Evolutionary conservation across 108 stramenopile species (phyloP).

Genomic region (Pseudonitzschia multiseries): DNA sequence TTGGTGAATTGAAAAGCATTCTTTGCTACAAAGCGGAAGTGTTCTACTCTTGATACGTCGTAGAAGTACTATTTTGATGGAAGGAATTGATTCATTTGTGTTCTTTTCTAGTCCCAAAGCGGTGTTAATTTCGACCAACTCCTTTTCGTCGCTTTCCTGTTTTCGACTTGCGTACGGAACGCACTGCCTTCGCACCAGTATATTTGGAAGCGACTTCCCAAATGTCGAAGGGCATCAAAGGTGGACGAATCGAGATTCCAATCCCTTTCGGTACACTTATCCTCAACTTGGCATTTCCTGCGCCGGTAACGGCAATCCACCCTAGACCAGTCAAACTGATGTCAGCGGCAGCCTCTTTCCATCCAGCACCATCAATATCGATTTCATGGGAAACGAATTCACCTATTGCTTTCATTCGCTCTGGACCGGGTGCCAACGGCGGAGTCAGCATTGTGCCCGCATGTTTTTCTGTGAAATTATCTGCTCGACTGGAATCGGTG

Average conservation of each 20-base stretch:
- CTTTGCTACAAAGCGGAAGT: too few relatives aligned
- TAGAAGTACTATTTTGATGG: too few relatives aligned
- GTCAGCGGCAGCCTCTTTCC: slow-evolving; percentile 94
- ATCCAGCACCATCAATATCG: slow-evolving; percentile 86
- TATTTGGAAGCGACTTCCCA: slow-evolving; percentile 85
- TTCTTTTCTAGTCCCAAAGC: too few relatives aligned
- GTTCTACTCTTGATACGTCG: too few relatives aligned
- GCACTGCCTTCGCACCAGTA: slow-evolving; percentile 77
- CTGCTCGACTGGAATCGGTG: slow-evolving; percentile 66
- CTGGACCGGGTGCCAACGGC: slow-evolving; percentile 73
- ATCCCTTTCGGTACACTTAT: slow-evolving; percentile 86
- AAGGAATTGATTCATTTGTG: too few relatives aligned
- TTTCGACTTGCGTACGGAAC: slow-evolving; percentile 62
- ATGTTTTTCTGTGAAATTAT: slow-evolving; percentile 85
- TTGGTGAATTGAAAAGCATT: too few relatives aligned
- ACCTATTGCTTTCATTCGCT: slow-evolving; percentile 84
- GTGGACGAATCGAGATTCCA: slow-evolving; percentile 79
- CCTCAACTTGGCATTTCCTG: slow-evolving; percentile 70
- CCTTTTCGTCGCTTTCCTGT: slow-evolving; percentile 73
- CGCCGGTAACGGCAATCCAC: slow-evolving; percentile 96
- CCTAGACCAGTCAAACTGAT: slow-evolving; percentile 93
- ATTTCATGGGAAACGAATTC: slow-evolving; percentile 85
- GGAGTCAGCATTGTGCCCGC: slow-evolving; percentile 90
- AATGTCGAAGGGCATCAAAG: slow-evolving; percentile 91
- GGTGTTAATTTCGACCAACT: slow-evolving; percentile 69